These are phyloP conservation scores for Sphaerulina populicola DNA, from an alignment of 2,329 filamentous ascomycete species.

Conservation along the genomic window DNA sequence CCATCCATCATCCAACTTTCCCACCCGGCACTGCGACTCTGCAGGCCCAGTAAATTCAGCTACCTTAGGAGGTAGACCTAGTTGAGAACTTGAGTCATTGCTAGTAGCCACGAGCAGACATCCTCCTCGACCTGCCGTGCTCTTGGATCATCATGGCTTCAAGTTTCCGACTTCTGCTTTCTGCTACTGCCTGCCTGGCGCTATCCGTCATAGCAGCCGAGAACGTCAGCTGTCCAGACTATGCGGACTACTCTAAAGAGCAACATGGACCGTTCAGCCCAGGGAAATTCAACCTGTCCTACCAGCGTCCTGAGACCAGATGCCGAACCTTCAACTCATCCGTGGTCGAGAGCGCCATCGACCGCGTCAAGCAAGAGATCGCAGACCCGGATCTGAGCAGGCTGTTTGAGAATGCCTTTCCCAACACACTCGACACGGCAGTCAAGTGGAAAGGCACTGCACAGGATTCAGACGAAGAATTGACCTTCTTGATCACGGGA, in stretches of 20 bases:
- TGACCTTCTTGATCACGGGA: conserved; percentile 53
- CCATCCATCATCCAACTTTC: too few species aligned
- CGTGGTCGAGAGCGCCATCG: conserved; percentile 36
- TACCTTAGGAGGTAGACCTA: too few species aligned
- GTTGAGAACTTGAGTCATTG: too few species aligned
- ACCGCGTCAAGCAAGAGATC: conserved; percentile 30
- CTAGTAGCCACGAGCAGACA: not conserved
- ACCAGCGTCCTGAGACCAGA: conserved; percentile 37
- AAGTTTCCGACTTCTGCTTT: conserved; percentile 8
- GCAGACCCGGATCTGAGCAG: conserved; percentile 55
- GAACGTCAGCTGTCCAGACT: conserved; percentile 33
- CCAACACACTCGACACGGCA: conserved; percentile 67
- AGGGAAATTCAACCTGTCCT: conserved; percentile 41
- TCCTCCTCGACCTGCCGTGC: not conserved
- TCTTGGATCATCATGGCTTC: conserved; percentile 7
- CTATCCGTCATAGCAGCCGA: conserved; percentile 9
- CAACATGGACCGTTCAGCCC: conserved; percentile 39
- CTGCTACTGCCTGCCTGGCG: conserved; percentile 3
- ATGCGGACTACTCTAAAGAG: conserved; percentile 36
- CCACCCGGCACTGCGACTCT: too few species aligned
- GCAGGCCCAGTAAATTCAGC: too few species aligned
- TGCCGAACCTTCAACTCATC: conserved; percentile 44
- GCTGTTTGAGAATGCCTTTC: conserved; percentile 64
- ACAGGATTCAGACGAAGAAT: conserved; percentile 47
- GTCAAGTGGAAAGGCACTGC: conserved; percentile 58